Percentiles rank a stretch among this genome's conserved stretches.
Evolutionary conservation across 2,329 filamentous ascomycete genomes (phyloP).

Genomic region (Fusarium globosum): DNA sequence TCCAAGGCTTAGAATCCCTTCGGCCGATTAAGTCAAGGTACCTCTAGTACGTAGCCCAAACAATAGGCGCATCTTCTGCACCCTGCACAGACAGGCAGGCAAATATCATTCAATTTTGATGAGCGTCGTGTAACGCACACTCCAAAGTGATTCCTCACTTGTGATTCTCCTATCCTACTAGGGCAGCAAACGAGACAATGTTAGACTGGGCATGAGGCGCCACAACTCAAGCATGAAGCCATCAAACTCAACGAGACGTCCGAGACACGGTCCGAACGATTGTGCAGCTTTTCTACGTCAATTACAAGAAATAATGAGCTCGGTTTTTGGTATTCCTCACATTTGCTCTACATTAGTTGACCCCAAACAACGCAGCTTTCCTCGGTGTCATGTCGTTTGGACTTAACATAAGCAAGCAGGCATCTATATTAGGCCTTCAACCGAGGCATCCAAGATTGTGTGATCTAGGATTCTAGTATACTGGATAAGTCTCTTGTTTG

Average conservation of each 20-base stretch:
- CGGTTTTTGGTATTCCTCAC: neutral
- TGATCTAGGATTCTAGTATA: neutral
- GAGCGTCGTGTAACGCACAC: neutral
- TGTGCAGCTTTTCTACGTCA: neutral
- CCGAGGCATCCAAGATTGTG: neutral
- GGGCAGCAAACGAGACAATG: neutral
- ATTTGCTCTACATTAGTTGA: neutral
- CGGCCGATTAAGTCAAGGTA: neutral
- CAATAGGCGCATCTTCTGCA: neutral
- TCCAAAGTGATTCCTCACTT: neutral
- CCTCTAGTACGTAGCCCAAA: neutral
- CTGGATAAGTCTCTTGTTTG: neutral
- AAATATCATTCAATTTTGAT: neutral
- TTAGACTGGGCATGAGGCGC: neutral
- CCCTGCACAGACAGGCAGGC: neutral
- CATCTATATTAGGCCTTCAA: neutral
- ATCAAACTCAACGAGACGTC: neutral
- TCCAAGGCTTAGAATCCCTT: neutral
- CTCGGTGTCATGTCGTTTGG: neutral
- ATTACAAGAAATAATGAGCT: neutral
- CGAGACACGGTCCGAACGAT: neutral
- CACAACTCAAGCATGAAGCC: neutral
- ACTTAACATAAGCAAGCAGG: neutral
- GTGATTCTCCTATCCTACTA: neutral
- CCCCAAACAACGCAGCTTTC: neutral